Percentiles rank a stretch among this genome's conserved stretches.
Conservation (phyloP, 345 rosid genomes). For the Eucalyptus cloeziana region DNA sequence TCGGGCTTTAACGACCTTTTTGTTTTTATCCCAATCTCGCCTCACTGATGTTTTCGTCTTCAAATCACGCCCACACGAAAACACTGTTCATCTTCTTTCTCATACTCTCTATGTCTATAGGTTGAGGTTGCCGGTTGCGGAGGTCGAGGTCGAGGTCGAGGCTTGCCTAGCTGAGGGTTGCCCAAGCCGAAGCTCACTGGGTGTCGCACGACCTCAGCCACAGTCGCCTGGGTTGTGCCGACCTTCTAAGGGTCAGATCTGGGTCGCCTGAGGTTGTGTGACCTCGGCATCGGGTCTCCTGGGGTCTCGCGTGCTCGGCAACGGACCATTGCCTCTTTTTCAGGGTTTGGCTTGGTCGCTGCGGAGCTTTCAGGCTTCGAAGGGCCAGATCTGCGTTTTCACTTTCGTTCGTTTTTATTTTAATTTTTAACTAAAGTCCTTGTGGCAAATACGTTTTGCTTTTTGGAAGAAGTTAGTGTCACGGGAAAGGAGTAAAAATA, state of each 20-base stretch:
- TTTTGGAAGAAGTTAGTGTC: neutral
- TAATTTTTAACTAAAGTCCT: too few relatives aligned
- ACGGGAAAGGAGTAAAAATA: neutral
- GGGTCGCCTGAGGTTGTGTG: neutral
- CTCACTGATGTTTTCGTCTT: neutral
- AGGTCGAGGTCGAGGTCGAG: neutral
- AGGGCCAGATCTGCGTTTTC: neutral
- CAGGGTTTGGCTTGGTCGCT: too few relatives aligned
- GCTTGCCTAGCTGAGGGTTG: neutral
- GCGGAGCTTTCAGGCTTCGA: neutral
- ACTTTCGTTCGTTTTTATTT: too few relatives aligned
- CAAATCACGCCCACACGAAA: too few relatives aligned
- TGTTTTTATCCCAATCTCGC: neutral
- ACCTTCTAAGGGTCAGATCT: neutral
- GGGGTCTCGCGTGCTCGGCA: neutral
- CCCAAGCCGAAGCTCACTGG: neutral
- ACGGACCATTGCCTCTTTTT: neutral
- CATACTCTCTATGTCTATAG: neutral
- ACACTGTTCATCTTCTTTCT: neutral
- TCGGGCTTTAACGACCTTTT: too few relatives aligned
- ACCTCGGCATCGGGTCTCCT: neutral
- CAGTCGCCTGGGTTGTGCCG: neutral
- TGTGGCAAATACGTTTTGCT: too few relatives aligned
- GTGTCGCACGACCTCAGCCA: accelerated
- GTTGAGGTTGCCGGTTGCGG: neutral